Base-by-base conservation (phyloP, 164 flowering plant species). In the Santalum album region DNA sequence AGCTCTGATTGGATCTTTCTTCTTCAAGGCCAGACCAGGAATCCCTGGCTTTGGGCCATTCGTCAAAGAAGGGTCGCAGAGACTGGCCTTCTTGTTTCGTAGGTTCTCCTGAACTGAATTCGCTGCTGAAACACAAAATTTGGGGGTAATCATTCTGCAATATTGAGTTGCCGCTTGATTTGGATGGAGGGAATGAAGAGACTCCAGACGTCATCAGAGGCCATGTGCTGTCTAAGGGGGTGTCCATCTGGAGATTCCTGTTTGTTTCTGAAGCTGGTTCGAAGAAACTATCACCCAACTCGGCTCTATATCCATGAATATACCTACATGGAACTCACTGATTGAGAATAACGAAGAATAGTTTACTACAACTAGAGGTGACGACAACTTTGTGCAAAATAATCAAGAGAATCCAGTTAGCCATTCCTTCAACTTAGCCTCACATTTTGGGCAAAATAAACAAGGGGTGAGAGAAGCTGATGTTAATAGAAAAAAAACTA, bases 11-110 rank as follows among this genome's bases (percentile, higher is more conserved):
- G 55, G 86, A 76, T 61, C 82, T 70, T 23, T 76, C 84, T 22
- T 78, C 86, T 34, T 82, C 96, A 20, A 84, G 79, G 56, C 72
- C 76, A 29, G 87, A 69, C 96, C 96, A 84, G 2, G 91, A 70
- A 54, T 79, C 96, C 47, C 88, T 65, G 25, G 76, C 55, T 69
- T 78, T 78, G 12, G 92, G 96, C 96, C 91, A 84, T 22, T 59
- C 50, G 19, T 59, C 35, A 21, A 51, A 48, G 18, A 59, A 40
- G 34, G 56, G 49, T 40, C 52, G 62, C 42, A 42, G 39, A 42
- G 61, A 17, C 36, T 59, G 55, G 29, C 44, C 19, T 10, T 58
- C 62, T 7, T 40, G 49, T 29, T 51, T 59, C 25, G 7, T 19
- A 20, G 49, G 44, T 16, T 49, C 19, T 11, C 27, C 29, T 14